Evolutionary conservation across 23 red algal species (phyloP).

Genomic region (Gracilariopsis chorda): DNA sequence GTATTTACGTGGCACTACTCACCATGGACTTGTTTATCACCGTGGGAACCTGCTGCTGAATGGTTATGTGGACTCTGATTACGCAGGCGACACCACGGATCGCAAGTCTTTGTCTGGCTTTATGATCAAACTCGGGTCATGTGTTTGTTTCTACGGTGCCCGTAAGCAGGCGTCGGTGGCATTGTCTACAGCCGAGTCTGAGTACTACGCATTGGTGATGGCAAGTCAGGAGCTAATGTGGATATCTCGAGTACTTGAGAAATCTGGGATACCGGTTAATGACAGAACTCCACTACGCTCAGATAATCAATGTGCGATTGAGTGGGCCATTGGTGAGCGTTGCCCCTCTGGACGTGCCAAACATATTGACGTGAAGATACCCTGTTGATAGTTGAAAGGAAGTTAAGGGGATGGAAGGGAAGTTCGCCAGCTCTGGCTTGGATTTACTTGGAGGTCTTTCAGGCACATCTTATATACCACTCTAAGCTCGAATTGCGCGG

Average conservation of each 20-base stretch:
- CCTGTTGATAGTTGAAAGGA: too few species aligned
- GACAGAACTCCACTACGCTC: background rate
- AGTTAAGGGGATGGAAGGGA: too few species aligned
- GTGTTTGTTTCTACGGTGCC: background rate
- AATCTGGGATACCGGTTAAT: background rate
- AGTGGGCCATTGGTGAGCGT: too few species aligned
- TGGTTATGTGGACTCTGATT: conserved; percentile 23
- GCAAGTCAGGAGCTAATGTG: conserved; percentile 4
- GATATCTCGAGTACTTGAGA: background rate
- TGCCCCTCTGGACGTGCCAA: too few species aligned
- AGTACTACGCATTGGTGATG: background rate
- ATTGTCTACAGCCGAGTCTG: conserved; percentile 43
- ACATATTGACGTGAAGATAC: too few species aligned
- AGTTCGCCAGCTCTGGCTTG: too few species aligned
- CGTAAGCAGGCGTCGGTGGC: conserved; percentile 38
- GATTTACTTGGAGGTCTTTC: too few species aligned
- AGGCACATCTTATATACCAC: too few species aligned
- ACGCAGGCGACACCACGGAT: background rate
- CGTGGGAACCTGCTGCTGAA: background rate
- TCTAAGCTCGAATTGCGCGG: too few species aligned
- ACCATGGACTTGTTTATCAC: background rate
- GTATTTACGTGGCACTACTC: background rate
- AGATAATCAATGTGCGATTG: conserved; percentile 6
- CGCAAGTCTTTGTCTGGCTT: conserved; percentile 18
- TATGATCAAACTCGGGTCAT: background rate